Evolutionary conservation across 345 rosid genomes (phyloP).

Genomic region (Corchorus capsularis): DNA sequence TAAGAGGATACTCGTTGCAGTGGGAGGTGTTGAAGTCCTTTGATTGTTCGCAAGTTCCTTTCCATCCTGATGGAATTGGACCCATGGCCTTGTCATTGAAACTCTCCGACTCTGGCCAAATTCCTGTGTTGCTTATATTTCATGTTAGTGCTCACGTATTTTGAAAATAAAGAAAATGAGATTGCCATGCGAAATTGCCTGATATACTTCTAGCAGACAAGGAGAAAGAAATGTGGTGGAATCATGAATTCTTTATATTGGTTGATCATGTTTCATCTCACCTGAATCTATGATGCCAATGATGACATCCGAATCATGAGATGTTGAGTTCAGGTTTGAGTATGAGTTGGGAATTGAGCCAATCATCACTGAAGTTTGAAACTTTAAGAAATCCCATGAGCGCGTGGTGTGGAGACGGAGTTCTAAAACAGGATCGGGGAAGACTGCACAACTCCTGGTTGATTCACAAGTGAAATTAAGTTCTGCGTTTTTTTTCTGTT

Average conservation of each 20-base stretch:
- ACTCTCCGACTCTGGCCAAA: conserved; percentile 90
- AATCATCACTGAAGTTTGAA: conserved; percentile 50
- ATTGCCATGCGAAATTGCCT: neutral
- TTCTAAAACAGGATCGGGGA: conserved; percentile 58
- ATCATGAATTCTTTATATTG: neutral
- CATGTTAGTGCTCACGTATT: conserved; percentile 4
- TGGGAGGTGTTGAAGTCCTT: conserved; percentile 23
- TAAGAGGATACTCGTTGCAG: conserved; percentile 58
- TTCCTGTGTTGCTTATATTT: conserved; percentile 39
- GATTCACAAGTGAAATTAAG: conserved; percentile 36
- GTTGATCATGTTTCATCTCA: conserved; percentile 14
- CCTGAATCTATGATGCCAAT: conserved; percentile 82
- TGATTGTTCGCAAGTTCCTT: conserved; percentile 62
- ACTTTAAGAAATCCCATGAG: conserved; percentile 88
- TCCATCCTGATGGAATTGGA: conserved; percentile 65
- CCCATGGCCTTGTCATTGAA: conserved; percentile 67
- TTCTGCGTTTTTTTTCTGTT: too few relatives aligned
- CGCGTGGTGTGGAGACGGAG: conserved; percentile 75
- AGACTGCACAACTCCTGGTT: conserved; percentile 68
- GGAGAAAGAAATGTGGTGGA: neutral
- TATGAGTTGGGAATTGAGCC: conserved; percentile 43
- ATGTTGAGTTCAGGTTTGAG: conserved; percentile 24
- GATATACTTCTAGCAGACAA: neutral
- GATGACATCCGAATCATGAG: conserved; percentile 44
- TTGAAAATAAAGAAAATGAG: neutral